Base-by-base conservation (phyloP, 2,329 filamentous ascomycete species). In the Colletotrichum musicola region DNA sequence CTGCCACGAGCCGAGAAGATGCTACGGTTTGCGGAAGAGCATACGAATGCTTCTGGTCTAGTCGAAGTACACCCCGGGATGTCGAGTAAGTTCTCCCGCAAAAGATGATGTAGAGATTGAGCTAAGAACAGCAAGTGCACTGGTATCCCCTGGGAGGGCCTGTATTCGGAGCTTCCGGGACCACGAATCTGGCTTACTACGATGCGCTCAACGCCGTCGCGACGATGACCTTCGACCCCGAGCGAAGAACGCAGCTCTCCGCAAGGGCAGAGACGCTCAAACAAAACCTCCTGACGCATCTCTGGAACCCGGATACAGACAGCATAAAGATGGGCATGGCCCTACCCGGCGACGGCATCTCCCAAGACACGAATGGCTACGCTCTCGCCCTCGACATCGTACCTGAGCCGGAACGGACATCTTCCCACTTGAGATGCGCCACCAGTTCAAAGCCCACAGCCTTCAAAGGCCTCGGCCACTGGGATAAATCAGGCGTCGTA, bases 121-220 rank as follows among this genome's bases (percentile, higher is more conserved):
- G 22, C 22, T 22, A 4, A 22, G 22, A 22, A 2, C 2, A 4
- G 2, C 2, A 22, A 22, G 22, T 70, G 68, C 64, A 66, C 14
- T 67, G 63, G 63, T 63, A 58, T 22, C 57, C 67, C 4, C 47
- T 66, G 3, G 67, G 67, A 2, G 67, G 44, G 1, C 55, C 66
- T 2, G 56, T 69, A 0, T 56, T 69, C 25, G 66, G 66, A 13
- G 50, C 62, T 3, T 61, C 67, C 2, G 51, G 51, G 5, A 56
- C 62, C 1, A 51, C 42, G 14, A 66, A 69, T 16, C 20, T 69
- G 2, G 62, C 62, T 7, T 69, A 69, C 27, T 62, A 69, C 46
- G 62, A 66, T 42, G 67, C 67, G 5, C 12, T 66, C 49, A 40
- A 40, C 10, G 40, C 56, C 38, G 53, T 62, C 9, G 25, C 22